Evolutionary conservation across 768 basidiomycete genomes (phyloP).

Genomic region (Sporobolomyces roseus): DNA sequence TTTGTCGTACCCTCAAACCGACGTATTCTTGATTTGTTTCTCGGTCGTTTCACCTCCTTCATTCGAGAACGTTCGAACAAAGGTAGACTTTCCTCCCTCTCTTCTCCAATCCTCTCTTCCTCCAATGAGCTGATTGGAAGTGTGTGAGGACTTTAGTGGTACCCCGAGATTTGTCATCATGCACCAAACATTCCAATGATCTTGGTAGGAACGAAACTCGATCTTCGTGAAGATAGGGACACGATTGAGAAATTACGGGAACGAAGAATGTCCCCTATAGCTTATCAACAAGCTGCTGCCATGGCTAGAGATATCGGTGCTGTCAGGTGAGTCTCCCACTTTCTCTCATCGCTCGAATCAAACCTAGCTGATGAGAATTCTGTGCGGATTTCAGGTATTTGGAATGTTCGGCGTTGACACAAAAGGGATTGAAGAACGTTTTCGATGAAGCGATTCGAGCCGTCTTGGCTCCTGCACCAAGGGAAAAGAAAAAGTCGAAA

Average conservation of each 20-base stretch:
- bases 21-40: constrained; percentile 99
- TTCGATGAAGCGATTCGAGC: constrained; percentile 99
- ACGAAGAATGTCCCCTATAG: constrained; percentile 93
- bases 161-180: constrained; percentile 95
- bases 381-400: constrained; percentile 65
- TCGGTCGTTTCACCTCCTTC: constrained; percentile 95
- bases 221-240: constrained; percentile 88
- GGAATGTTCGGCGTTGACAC: constrained; percentile 92
- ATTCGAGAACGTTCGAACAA: constrained; percentile 97
- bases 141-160: constrained; percentile 60
- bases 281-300: constrained; percentile 81
- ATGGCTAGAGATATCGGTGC: constrained; percentile 93
- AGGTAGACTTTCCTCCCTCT: constrained; percentile 63
- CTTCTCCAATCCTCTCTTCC: too few relatives aligned
- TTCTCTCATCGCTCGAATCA: background rate
- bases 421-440: constrained; percentile 97
- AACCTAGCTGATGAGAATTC: background rate
- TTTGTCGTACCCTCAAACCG: constrained; percentile 96
- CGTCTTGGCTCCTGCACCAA: constrained; percentile 56
- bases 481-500: constrained; percentile 49
- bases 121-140: background rate
- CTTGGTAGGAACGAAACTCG: constrained; percentile 93
- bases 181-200: constrained; percentile 90
- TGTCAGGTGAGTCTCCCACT: constrained; percentile 58
- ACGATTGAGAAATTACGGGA: constrained; percentile 91